phyloP scores from a whole-genome alignment of 257 asterid species.

The Gentiana straminea region DNA sequence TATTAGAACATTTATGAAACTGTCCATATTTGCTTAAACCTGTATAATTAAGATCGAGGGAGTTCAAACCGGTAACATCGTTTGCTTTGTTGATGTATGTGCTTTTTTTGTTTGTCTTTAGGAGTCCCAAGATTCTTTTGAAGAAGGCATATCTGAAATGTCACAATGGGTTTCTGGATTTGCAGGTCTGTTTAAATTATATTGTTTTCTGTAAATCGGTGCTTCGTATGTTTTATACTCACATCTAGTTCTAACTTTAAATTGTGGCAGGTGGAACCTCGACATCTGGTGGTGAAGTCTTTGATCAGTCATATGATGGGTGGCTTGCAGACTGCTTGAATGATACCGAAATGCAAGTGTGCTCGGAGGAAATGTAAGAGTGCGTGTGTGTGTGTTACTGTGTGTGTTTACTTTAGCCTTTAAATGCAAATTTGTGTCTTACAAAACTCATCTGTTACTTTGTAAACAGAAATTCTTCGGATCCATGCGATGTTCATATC shows the following conservation, averaged over 20 bases:
- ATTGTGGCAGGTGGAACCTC: slow-evolving; percentile 20
- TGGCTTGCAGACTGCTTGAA: slow-evolving; percentile 27
- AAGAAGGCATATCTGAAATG: slow-evolving; percentile 43
- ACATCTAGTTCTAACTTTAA: neutral
- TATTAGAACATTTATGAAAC: too few relatives aligned
- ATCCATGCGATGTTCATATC: slow-evolving; percentile 11
- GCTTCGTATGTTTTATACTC: neutral
- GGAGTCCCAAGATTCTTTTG: slow-evolving; percentile 51
- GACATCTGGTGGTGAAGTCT: slow-evolving; percentile 14
- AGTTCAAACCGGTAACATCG: too few relatives aligned
- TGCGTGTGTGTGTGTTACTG: neutral
- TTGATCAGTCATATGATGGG: slow-evolving; percentile 30
- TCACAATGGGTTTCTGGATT: slow-evolving; percentile 61
- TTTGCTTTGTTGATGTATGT: neutral
- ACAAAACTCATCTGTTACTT: neutral
- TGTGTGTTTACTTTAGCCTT: neutral
- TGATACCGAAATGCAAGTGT: slow-evolving; percentile 15
- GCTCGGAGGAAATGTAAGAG: slow-evolving; percentile 13
- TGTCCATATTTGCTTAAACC: too few relatives aligned
- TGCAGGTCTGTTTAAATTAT: slow-evolving; percentile 31
- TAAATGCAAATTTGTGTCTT: neutral
- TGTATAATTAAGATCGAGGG: too few relatives aligned
- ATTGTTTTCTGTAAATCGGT: neutral
- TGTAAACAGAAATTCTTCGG: neutral
- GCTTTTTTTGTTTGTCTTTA: slow-evolving; percentile 8